Evolutionary conservation across 2,329 filamentous ascomycete species (phyloP), one percentile per base, ranked within the genome.

Genomic region (Gremmenia infestans): DNA sequence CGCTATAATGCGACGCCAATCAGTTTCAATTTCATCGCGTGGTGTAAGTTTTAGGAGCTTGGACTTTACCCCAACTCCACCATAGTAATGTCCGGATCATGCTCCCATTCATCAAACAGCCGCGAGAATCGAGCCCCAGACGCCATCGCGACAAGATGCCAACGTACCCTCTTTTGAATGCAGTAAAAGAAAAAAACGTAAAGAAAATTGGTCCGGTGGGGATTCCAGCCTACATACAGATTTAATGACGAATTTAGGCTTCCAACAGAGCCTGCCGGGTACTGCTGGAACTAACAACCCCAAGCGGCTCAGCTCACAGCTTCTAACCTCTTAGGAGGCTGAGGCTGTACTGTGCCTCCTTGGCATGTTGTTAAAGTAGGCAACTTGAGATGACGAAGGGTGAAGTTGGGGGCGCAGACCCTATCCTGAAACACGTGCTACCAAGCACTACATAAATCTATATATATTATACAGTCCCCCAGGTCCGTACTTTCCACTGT

Each of bases 41-140:
- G 5, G 5, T 7, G 9, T 15, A 17, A n/a, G 15, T 19, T 19
- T n/a, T 5, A 17, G 12, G 15, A 8, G 39, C 15, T 22, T 23
- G n/a, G 42, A 8, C n/a, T 46, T 42, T 36, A 56, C 57, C 45
- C 54, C 32, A 59, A 37, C 23, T 59, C 57, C 9, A 54, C 51
- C 54, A 57, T 57, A 15, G 57, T 54, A 15, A 56, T 56, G 28
- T 56, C 57, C 1, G 51, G 40, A 39, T 48, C 54, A 51, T 59
- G 35, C 5, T 54, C 54, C 57, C 57, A 59, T 3, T 56, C 54
- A 48, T 59, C 54, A 15, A 57, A 59, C 8, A 59, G 32, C 17
- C 52, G 50, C 19, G 48, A 52, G 48, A 56, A 59, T 14, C 46
- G 19, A 2, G 50, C 39, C 35, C 48, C 17, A n/a, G 39, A 19